Conservation (phyloP, 805 yeast genomes). For the Debaryomyces castellii region DNA sequence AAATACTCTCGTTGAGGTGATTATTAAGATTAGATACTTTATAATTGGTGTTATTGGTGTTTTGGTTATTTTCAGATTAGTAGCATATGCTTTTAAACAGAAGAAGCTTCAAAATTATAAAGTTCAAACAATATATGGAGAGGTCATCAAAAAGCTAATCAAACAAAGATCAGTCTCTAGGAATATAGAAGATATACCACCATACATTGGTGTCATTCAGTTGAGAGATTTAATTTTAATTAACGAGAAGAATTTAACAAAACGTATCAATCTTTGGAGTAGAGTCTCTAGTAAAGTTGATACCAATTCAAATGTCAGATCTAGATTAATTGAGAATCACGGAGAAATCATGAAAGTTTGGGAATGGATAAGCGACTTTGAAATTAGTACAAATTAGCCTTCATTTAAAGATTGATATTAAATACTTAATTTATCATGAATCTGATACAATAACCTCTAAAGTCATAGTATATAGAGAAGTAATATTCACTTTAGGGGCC, state of each 20-base stretch:
- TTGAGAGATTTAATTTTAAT: slow-evolving; percentile 63
- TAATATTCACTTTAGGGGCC: background rate
- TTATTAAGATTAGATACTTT: slow-evolving; percentile 21
- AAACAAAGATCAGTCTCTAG: slow-evolving; percentile 39
- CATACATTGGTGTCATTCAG: slow-evolving; percentile 67
- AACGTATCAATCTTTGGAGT: slow-evolving; percentile 57
- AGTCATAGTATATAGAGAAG: background rate
- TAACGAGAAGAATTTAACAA: slow-evolving; percentile 35
- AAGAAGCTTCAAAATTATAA: slow-evolving; percentile 38
- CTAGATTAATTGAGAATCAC: slow-evolving; percentile 64
- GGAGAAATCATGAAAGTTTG: slow-evolving; percentile 88
- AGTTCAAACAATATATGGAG: slow-evolving; percentile 45
- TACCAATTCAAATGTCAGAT: slow-evolving; percentile 61
- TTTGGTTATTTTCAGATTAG: slow-evolving; percentile 18
- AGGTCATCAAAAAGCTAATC: slow-evolving; percentile 51
- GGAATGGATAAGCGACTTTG: slow-evolving; percentile 67
- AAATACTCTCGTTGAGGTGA: slow-evolving; percentile 46
- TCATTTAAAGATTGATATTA: background rate
- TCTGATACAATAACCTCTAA: background rate
- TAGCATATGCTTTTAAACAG: slow-evolving; percentile 27
- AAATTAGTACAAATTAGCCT: background rate
- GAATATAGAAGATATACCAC: slow-evolving; percentile 27
- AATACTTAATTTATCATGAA: no score
- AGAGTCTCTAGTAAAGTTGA: slow-evolving; percentile 57
- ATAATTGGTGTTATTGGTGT: slow-evolving; percentile 14